Conservation (phyloP, 2,329 filamentous ascomycete species). For the Trichocomaceae sp. region DNA sequence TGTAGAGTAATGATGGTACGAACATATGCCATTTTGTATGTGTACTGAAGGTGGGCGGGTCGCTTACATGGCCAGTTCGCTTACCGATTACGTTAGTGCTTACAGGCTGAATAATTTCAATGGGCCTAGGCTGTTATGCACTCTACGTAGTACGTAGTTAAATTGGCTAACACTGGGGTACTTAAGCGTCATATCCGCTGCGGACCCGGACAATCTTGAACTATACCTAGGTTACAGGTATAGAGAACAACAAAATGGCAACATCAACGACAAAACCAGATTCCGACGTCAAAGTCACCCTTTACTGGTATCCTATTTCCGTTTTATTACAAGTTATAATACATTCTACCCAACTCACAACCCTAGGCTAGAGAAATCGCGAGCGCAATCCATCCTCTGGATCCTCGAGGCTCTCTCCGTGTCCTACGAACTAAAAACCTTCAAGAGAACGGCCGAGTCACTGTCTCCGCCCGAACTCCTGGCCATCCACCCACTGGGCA, state of each 20-base stretch:
- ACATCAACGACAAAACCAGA: neutral
- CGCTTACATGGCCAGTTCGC: too few species aligned
- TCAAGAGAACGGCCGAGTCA: constrained; percentile 59
- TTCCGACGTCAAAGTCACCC: constrained; percentile 11
- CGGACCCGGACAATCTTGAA: too few species aligned
- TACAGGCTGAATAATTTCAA: too few species aligned
- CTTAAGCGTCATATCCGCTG: too few species aligned
- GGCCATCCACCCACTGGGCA: constrained; percentile 75
- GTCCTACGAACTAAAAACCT: constrained; percentile 71
- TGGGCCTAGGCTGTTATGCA: too few species aligned
- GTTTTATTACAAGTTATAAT: neutral
- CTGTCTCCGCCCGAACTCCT: constrained; percentile 72
- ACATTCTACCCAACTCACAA: neutral
- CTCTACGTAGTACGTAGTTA: too few species aligned
- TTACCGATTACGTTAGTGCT: too few species aligned
- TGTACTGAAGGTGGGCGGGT: too few species aligned
- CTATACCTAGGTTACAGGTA: too few species aligned
- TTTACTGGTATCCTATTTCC: constrained; percentile 10
- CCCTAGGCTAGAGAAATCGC: constrained; percentile 71
- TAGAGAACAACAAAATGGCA: constrained; percentile 7
- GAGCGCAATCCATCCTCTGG: constrained; percentile 77
- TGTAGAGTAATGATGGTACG: too few species aligned
- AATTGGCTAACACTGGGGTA: too few species aligned
- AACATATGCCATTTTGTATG: too few species aligned
- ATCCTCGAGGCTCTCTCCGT: constrained; percentile 76